Evolutionary conservation across 495 filamentous ascomycete species (phyloP).

Genomic region (Bryoglossum gracile): DNA sequence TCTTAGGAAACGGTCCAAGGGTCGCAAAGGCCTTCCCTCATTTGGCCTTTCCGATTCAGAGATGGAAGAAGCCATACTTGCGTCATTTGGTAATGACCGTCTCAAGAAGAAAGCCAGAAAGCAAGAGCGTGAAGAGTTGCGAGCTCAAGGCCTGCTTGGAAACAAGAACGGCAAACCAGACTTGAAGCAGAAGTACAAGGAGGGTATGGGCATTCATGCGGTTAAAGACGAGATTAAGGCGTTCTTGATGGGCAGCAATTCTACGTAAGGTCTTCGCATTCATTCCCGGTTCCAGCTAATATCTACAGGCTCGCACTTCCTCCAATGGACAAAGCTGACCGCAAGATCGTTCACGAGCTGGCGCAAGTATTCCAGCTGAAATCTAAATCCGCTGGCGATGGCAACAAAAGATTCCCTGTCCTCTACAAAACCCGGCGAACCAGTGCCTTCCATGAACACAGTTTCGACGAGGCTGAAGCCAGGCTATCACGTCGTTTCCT

Average conservation of each 20-base stretch:
- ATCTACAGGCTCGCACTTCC: slow-evolving; percentile 62
- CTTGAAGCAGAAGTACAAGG: slow-evolving; percentile 61
- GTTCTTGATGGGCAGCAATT: slow-evolving; percentile 59
- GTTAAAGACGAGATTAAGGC: slow-evolving; percentile 60
- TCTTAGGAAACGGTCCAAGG: slow-evolving; percentile 48
- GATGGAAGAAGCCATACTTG: slow-evolving; percentile 51
- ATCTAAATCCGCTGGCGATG: slow-evolving; percentile 75
- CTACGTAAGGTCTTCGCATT: slow-evolving; percentile 46
- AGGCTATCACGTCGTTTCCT: slow-evolving; percentile 42
- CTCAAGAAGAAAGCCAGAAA: slow-evolving; percentile 74
- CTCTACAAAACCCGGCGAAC: slow-evolving; percentile 68
- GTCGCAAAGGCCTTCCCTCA: slow-evolving; percentile 40
- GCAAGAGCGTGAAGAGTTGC: slow-evolving; percentile 67
- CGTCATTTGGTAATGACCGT: slow-evolving; percentile 70
- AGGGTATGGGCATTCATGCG: slow-evolving; percentile 64
- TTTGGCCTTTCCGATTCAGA: slow-evolving; percentile 70
- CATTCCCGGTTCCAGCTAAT: slow-evolving; percentile 1
- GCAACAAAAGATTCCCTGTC: slow-evolving; percentile 64
- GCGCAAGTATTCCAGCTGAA: slow-evolving; percentile 65
- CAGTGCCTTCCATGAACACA: slow-evolving; percentile 40
- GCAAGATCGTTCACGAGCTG: slow-evolving; percentile 70
- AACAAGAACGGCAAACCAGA: slow-evolving; percentile 55
- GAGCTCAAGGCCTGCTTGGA: slow-evolving; percentile 71
- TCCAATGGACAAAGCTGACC: slow-evolving; percentile 71
- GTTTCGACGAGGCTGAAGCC: slow-evolving; percentile 34